Evolutionary conservation across 345 rosid genomes (phyloP).

Genomic region (Salix dunnii): DNA sequence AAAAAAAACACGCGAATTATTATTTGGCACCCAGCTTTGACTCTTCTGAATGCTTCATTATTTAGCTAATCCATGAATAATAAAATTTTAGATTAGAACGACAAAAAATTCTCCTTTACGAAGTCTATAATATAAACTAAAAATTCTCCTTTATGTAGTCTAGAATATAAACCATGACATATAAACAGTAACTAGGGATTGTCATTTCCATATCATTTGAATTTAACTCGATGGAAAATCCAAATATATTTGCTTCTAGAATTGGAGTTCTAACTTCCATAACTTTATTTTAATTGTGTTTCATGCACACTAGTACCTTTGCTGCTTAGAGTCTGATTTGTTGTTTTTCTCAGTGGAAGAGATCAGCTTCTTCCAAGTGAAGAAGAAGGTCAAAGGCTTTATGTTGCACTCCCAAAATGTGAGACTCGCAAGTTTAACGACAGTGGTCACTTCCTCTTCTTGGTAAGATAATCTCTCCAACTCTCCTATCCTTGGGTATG

Average conservation of each 20-base stretch:
- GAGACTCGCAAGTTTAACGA: constrained; percentile 54
- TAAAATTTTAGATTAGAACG: no score
- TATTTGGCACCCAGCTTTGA: no score
- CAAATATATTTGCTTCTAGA: background rate
- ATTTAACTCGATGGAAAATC: background rate
- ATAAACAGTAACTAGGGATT: background rate
- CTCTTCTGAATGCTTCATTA: no score
- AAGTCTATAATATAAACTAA: background rate
- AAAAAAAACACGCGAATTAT: no score
- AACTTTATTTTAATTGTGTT: background rate
- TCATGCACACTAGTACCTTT: background rate
- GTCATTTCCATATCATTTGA: background rate
- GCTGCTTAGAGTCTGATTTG: background rate
- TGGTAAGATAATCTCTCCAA: constrained; percentile 48
- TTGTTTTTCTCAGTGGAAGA: constrained; percentile 46
- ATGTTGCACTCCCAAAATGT: constrained; percentile 38
- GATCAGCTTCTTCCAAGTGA: constrained; percentile 72
- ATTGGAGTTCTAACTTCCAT: constrained; percentile 2
- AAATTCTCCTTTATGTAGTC: no score
- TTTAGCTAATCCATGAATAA: no score
- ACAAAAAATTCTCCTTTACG: no score
- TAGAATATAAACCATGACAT: background rate
- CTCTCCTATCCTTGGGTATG: background rate
- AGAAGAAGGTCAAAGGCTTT: constrained; percentile 63
- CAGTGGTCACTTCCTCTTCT: constrained; percentile 68